Evolutionary conservation across 306 rosid species (phyloP).

Genomic region (Gynostemma pentaphyllum): DNA sequence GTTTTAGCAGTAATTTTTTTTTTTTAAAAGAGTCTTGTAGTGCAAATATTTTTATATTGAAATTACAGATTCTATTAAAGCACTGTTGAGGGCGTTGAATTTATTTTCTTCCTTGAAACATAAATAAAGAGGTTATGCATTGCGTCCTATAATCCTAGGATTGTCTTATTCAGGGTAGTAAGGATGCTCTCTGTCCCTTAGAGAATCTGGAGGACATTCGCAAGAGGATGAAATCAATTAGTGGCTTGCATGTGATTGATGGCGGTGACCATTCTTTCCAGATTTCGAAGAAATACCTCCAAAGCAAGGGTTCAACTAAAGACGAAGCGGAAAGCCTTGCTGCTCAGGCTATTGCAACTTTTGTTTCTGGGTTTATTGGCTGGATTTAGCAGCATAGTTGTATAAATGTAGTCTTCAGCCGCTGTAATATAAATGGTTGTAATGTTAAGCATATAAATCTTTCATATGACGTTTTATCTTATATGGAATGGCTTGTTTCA

Average conservation of each 20-base stretch:
- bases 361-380: constrained; percentile 30
- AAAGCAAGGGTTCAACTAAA: constrained; percentile 45
- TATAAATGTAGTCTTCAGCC: background rate
- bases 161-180: constrained; percentile 53
- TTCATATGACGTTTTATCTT: background rate
- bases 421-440: constrained; percentile 7
- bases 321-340: constrained; percentile 59
- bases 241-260: constrained; percentile 54
- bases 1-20: too few relatives aligned
- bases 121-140: too few relatives aligned
- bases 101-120: too few relatives aligned
- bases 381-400: constrained; percentile 17
- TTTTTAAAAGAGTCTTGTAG: too few relatives aligned
- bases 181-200: constrained; percentile 62
- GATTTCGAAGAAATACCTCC: constrained; percentile 77
- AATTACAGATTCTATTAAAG: too few relatives aligned
- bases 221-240: constrained; percentile 52
- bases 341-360: constrained; percentile 42
- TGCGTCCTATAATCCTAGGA: background rate
- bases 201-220: constrained; percentile 59
- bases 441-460: background rate
- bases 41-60: too few relatives aligned
- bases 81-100: too few relatives aligned
- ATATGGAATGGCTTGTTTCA: background rate
- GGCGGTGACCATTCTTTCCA: constrained; percentile 95